Evolutionary conservation across 768 basidiomycete genomes (phyloP), one percentile per base, ranked within the genome.

Genomic region (Cystoderma amianthinum): DNA sequence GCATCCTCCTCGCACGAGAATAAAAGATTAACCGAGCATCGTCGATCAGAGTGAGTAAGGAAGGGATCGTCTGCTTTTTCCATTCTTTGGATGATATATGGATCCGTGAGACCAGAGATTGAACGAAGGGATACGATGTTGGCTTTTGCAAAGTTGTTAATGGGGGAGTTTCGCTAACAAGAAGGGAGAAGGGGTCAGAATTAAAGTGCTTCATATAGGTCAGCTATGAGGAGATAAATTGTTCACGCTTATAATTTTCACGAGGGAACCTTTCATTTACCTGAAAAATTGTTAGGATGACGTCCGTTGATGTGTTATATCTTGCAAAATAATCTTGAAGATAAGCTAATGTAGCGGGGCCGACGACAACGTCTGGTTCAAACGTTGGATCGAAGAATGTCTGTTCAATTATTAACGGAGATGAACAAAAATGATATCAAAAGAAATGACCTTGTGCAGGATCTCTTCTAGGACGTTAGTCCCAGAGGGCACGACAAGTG

Each of bases 141-240:
- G 11, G 51, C 38, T 15, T 51, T 24, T 24, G 37, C 10, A 19
- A 59, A 39, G 22, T 43, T 43, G 9, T 42, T 16, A 30, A 33
- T 36, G 18, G 7, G 49, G 34, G 36, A 59, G 59, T 1, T 61
- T 62, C 33, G 61, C 47, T 17, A 56, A 56, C 5, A 63, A 54
- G 12, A 82, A 59, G 5, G 69, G 37, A 2, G 72, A 85, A 56
- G 0, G 80, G 78, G 18, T 85, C 76, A 19, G 69, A 43, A 22
- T 57, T 68, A 48, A 85, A 86, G 55, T 90, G 86, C 45, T 83
- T 83, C 56, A 88, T 57, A 52, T 86, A 67, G 0, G 67, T 65
- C 2, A 88, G 61, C 82, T 88, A n/a, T 28, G 7, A n/a, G 25
- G 7, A 28, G 25, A n/a, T 28, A n/a, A n/a, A n/a, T n/a, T n/a